A percentile compares a stretch with the other conserved stretches of the same genome.
These are phyloP conservation scores for Articulospora tetracladia DNA, from an alignment of 495 filamentous ascomycete species.

Conservation along the genomic window DNA sequence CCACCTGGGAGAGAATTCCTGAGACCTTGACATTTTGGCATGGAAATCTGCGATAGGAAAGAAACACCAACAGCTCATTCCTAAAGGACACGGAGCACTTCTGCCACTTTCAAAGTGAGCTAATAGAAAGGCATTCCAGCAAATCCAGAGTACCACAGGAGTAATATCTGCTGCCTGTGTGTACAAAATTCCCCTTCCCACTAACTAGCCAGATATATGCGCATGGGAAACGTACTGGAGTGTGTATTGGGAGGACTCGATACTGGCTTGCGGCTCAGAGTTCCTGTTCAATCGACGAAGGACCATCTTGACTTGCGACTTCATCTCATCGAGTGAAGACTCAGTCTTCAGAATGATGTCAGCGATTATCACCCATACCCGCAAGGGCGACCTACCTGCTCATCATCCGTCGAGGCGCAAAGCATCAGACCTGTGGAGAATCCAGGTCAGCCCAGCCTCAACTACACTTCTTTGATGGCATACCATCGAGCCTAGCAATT, in stretches of 20 bases:
- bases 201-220: not conserved
- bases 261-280: slow-evolving; percentile 84
- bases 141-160: too few species aligned
- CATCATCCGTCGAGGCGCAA: slow-evolving; percentile 91
- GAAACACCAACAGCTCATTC: too few species aligned
- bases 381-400: slow-evolving; percentile 48
- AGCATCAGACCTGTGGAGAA: slow-evolving; percentile 73
- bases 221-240: slow-evolving; percentile 65
- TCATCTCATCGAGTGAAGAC: slow-evolving; percentile 78
- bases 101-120: too few species aligned
- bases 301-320: slow-evolving; percentile 85
- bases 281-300: slow-evolving; percentile 81
- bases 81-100: too few species aligned
- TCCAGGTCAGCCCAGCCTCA: slow-evolving; percentile 9
- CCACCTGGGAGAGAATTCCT: too few species aligned
- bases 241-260: slow-evolving; percentile 81
- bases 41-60: too few species aligned
- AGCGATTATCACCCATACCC: not conserved
- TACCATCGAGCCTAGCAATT: slow-evolving; percentile 91
- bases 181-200: not conserved
- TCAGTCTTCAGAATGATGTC: slow-evolving; percentile 43
- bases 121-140: too few species aligned
- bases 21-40: too few species aligned
- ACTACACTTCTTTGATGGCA: slow-evolving; percentile 16
- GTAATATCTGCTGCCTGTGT: too few species aligned